Percentiles rank a stretch among this genome's conserved stretches.
phyloP scores from a whole-genome alignment of 768 basidiomycete species.

The Pisolithus microcarpus region DNA sequence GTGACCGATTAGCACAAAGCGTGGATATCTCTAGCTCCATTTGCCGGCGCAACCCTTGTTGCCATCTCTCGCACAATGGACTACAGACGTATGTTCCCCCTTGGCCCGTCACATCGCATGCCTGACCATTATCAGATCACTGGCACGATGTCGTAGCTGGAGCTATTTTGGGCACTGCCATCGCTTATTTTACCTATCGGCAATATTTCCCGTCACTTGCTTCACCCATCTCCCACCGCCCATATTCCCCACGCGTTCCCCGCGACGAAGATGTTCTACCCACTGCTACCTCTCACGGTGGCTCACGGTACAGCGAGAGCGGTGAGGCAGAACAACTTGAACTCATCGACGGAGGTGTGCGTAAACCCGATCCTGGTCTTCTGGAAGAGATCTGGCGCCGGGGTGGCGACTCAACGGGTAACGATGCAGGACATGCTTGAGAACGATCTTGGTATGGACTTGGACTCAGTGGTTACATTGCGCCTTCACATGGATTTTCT shows the following conservation, averaged over 20 bases:
- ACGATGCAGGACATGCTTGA: slow-evolving; percentile 10
- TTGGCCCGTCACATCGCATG: slow-evolving; percentile 3
- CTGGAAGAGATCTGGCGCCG: slow-evolving; percentile 25
- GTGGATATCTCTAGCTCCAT: slow-evolving; percentile 76
- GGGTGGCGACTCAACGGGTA: slow-evolving; percentile 20
- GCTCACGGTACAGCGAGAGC: slow-evolving; percentile 9
- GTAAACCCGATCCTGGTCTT: slow-evolving; percentile 4
- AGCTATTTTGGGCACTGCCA: slow-evolving; percentile 59
- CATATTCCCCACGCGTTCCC: slow-evolving; percentile 61
- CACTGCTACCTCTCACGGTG: slow-evolving; percentile 17
- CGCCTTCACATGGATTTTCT: too few species aligned
- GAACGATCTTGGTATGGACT: background rate
- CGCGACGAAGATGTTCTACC: slow-evolving; percentile 40
- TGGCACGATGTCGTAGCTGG: slow-evolving; percentile 90
- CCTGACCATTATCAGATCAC: slow-evolving; percentile 50
- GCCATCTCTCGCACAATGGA: slow-evolving; percentile 90
- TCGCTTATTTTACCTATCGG: slow-evolving; percentile 72
- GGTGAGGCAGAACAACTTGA: slow-evolving; percentile 20
- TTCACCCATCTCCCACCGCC: slow-evolving; percentile 57
- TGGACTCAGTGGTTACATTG: too few species aligned
- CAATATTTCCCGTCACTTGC: slow-evolving; percentile 78
- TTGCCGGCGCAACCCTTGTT: slow-evolving; percentile 69
- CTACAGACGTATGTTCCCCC: slow-evolving; percentile 55
- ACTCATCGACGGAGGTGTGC: slow-evolving; percentile 15
- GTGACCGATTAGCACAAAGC: slow-evolving; percentile 49